Evolutionary conservation across 2,329 filamentous ascomycete genomes (phyloP), one percentile per base, ranked within the genome.

Genomic region (Coniochaeta sp.): DNA sequence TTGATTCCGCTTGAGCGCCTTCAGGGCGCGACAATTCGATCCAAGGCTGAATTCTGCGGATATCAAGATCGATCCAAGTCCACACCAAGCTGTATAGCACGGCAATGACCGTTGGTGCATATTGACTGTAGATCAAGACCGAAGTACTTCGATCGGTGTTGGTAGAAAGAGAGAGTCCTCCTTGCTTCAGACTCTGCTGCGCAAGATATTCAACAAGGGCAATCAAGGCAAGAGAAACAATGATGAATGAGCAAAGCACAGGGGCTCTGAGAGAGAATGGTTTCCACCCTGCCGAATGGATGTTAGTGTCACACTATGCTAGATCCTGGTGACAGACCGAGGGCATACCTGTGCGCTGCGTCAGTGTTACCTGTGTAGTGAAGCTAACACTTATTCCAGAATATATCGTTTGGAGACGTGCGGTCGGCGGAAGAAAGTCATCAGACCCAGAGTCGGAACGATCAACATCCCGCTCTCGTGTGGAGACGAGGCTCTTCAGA

Each of bases 21-120:
- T 67, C 64, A 0, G 64, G 16, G 11, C 76, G 79, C 0, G 82
- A 85, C 0, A 88, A 59, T 24, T 86, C 81, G 12, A 84, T 78
- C 73, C 80, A 88, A 0, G 85, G 84, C 36, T 88, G 83, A 52
- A 87, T 71, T 0, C 85, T 65, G 61, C 85, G 84, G 0, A 77
- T 72, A 38, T 88, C 82, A 0, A 87, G 67, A 58, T 88, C 84
- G 0, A 86, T 75, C 82, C 83, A 85, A 2, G 74, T 77, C 83
- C 84, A 87, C 0, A 80, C 54, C 1, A 86, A 73, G 43, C 82
- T 81, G 62, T 84, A 87, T 0, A 81, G 7, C 0, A 87, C 78
- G 0, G 83, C 78, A 0, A 85, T 58, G 0, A 86, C 72, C 0
- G 79, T 87, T 0, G 85, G 84, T 0, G 79, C 64, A 55, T 84